Conservation (phyloP, 441 rosid genomes). For the Brassica balearica region DNA sequence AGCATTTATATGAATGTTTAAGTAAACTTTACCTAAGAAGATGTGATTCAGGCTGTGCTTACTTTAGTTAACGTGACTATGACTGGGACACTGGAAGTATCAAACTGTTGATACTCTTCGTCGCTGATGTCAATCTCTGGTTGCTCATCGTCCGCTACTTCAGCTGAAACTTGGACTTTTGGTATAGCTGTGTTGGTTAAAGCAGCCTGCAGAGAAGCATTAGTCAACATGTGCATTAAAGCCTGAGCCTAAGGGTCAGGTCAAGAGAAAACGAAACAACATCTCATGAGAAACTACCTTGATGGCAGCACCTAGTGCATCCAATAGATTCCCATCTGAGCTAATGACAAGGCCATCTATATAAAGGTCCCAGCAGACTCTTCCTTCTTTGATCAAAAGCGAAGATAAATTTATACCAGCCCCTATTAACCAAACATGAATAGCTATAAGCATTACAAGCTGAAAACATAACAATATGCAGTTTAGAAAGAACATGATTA, state of each 20-base stretch:
- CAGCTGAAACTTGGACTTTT: constrained; percentile 64
- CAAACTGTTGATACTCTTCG: constrained; percentile 85
- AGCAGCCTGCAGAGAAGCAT: constrained; percentile 65
- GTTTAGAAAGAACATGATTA: constrained; percentile 9
- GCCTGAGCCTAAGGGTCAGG: no score
- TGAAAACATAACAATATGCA: neutral
- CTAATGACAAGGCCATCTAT: constrained; percentile 85
- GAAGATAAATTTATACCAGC: constrained; percentile 83
- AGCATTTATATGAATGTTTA: neutral
- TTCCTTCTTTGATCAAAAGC: constrained; percentile 75
- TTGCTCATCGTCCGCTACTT: constrained; percentile 64
- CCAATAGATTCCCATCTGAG: constrained; percentile 86
- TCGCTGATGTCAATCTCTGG: constrained; percentile 91
- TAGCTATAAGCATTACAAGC: constrained; percentile 22
- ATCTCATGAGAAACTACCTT: constrained; percentile 44
- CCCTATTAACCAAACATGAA: constrained; percentile 51
- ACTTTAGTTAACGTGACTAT: constrained; percentile 84
- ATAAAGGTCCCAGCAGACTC: constrained; percentile 91
- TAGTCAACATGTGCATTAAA: no score
- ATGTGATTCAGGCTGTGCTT: neutral
- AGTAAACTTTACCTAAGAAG: neutral
- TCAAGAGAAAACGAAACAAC: no score
- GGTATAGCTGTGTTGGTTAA: constrained; percentile 91
- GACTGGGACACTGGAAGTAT: constrained; percentile 71
- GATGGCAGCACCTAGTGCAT: constrained; percentile 84